Conservation (phyloP, 129 eudicot species). For the sunflower (Helianthus annuus) region DNA sequence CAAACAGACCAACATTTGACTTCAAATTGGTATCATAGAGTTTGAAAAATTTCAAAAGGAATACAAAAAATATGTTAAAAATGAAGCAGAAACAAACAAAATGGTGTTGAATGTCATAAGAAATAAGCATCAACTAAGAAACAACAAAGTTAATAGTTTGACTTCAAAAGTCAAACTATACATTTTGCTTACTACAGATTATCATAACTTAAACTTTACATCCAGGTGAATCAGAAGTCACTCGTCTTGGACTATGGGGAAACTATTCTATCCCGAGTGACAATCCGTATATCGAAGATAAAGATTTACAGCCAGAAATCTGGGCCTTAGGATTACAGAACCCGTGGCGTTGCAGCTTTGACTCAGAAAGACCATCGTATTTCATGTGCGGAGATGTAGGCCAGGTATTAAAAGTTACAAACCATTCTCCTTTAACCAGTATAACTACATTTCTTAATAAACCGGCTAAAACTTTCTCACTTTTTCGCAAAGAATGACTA, state of each 20-base stretch:
- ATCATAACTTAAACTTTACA: background rate
- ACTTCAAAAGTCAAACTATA: slow-evolving; percentile 6
- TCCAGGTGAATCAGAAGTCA: slow-evolving; percentile 59
- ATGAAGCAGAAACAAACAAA: background rate
- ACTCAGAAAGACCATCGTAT: slow-evolving; percentile 82
- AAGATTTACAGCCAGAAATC: slow-evolving; percentile 65
- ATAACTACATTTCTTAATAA: background rate
- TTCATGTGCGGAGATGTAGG: slow-evolving; percentile 85
- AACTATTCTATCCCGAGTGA: slow-evolving; percentile 84
- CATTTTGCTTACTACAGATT: background rate
- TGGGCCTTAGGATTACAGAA: slow-evolving; percentile 83
- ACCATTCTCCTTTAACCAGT: background rate
- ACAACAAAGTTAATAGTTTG: background rate
- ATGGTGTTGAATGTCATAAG: background rate
- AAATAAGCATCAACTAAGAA: background rate
- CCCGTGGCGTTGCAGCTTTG: slow-evolving; percentile 96
- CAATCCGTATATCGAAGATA: slow-evolving; percentile 65
- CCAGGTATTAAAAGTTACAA: slow-evolving; percentile 41
- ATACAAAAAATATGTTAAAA: background rate
- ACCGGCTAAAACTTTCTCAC: background rate
- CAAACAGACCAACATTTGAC: background rate
- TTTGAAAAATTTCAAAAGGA: background rate
- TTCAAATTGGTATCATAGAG: background rate
- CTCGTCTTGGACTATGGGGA: slow-evolving; percentile 72
- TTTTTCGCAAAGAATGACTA: slow-evolving; percentile 43